Conservation (phyloP, 495 filamentous ascomycete genomes). For the Trichocladium antarcticum region DNA sequence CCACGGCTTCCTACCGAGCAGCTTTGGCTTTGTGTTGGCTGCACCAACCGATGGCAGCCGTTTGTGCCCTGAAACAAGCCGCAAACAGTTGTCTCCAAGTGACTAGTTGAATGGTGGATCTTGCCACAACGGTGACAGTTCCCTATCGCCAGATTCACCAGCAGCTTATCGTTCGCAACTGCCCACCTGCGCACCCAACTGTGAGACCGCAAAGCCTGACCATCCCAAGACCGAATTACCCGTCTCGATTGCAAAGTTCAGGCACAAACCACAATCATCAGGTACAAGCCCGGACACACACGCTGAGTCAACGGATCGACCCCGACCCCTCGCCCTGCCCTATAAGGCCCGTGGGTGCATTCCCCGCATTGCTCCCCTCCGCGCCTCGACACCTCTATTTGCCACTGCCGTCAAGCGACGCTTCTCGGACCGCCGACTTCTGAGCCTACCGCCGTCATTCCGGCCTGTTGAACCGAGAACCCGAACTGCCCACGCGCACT, state of each 20-base stretch:
- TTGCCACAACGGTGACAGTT: background rate
- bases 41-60: background rate
- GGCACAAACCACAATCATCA: constrained; percentile 3
- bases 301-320: constrained; percentile 5
- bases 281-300: background rate
- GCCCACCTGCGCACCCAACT: background rate
- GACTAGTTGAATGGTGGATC: constrained; percentile 5
- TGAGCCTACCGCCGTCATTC: background rate
- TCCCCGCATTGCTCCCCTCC: constrained; percentile 1
- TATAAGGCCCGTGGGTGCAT: background rate
- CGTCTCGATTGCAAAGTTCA: background rate
- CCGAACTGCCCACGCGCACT: too few relatives aligned
- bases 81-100: constrained; percentile 1
- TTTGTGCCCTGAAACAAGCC: constrained; percentile 3
- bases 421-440: background rate
- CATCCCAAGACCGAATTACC: too few relatives aligned
- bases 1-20: too few relatives aligned
- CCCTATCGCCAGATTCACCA: background rate
- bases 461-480: too few relatives aligned
- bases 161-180: background rate
- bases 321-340: background rate
- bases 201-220: background rate
- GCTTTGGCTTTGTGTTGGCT: too few relatives aligned
- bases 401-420: background rate
- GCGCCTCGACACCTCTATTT: background rate